These are phyloP conservation scores for Wickerhamomyces tratensis DNA, from an alignment of 805 yeast species.

Conservation along the genomic window DNA sequence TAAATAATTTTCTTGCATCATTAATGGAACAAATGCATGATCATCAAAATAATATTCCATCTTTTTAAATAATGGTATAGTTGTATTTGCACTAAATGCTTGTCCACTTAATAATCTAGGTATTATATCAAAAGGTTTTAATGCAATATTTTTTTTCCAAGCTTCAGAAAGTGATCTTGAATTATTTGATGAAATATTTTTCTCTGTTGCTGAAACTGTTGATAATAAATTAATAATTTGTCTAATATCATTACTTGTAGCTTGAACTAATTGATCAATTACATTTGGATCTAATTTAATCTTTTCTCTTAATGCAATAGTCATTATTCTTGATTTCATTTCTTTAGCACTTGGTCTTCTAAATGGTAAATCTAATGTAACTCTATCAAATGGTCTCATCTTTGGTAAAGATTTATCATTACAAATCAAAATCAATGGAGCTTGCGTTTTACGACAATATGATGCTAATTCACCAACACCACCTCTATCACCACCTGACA, in stretches of 20 bases:
- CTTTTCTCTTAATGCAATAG: conserved; percentile 82
- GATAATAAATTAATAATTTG: conserved; percentile 88
- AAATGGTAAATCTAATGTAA: conserved; percentile 71
- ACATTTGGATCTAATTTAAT: conserved; percentile 71
- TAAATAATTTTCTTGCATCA: conserved; percentile 92
- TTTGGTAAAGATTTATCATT: conserved; percentile 89
- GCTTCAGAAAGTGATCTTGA: conserved; percentile 50
- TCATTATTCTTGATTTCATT: conserved; percentile 75
- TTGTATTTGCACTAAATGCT: conserved; percentile 41
- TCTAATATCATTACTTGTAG: conserved; percentile 86
- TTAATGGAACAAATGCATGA: conserved; percentile 86
- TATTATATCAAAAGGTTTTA: conserved; percentile 88
- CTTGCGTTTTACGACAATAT: conserved; percentile 73
- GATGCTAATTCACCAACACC: conserved; percentile 94
- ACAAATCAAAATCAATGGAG: conserved; percentile 89
- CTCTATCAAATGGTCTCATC: conserved; percentile 91
- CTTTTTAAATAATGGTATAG: conserved; percentile 64
- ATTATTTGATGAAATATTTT: conserved; percentile 50
- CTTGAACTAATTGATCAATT: conserved; percentile 74
- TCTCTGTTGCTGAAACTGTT: conserved; percentile 70
- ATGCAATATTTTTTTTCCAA: conserved; percentile 86
- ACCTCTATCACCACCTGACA: conserved; percentile 98
- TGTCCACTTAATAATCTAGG: conserved; percentile 55
- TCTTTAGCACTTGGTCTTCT: conserved; percentile 81
- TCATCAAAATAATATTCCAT: conserved; percentile 89